These are phyloP conservation scores for Phytophthora ohioensis DNA, from an alignment of 352 stramenopile species.

Conservation along the genomic window DNA sequence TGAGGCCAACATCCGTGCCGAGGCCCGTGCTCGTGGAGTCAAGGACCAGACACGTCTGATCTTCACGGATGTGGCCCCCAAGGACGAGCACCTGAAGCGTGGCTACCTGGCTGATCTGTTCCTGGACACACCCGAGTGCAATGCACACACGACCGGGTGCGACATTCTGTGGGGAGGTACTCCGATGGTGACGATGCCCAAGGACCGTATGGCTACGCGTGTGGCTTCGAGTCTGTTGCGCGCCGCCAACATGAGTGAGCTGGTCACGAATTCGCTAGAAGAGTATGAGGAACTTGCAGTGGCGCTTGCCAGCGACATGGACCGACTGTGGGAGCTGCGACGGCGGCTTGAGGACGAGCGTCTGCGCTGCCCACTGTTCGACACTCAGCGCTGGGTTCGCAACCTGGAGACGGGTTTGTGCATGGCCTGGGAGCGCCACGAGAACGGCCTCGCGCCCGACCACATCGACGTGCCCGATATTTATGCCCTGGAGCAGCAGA, in stretches of 20 bases:
- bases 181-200: slow-evolving; percentile 91
- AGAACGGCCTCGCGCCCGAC: slow-evolving; percentile 68
- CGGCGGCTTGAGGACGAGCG: slow-evolving; percentile 76
- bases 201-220: slow-evolving; percentile 91
- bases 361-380: slow-evolving; percentile 77
- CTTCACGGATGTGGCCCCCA: slow-evolving; percentile 89
- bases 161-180: slow-evolving; percentile 94
- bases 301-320: slow-evolving; percentile 86
- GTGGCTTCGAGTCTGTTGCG: slow-evolving; percentile 90
- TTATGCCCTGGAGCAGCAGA: slow-evolving; percentile 52
- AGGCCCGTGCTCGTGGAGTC: slow-evolving; percentile 79
- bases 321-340: slow-evolving; percentile 82
- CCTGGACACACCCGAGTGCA: slow-evolving; percentile 92
- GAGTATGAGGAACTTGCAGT: slow-evolving; percentile 94
- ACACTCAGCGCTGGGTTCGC: slow-evolving; percentile 79
- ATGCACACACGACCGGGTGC: slow-evolving; percentile 92
- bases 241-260: slow-evolving; percentile 77
- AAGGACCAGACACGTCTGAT: slow-evolving; percentile 68
- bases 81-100: slow-evolving; percentile 92
- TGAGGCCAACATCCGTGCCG: slow-evolving; percentile 87
- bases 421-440: slow-evolving; percentile 79
- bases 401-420: slow-evolving; percentile 87
- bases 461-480: slow-evolving; percentile 88
- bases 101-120: slow-evolving; percentile 92
- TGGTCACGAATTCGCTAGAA: slow-evolving; percentile 78